Evolutionary conservation across 192 early-diverging fungal species (phyloP), one percentile per base, ranked within the genome.

Genomic region (Oehlia diaphana): DNA sequence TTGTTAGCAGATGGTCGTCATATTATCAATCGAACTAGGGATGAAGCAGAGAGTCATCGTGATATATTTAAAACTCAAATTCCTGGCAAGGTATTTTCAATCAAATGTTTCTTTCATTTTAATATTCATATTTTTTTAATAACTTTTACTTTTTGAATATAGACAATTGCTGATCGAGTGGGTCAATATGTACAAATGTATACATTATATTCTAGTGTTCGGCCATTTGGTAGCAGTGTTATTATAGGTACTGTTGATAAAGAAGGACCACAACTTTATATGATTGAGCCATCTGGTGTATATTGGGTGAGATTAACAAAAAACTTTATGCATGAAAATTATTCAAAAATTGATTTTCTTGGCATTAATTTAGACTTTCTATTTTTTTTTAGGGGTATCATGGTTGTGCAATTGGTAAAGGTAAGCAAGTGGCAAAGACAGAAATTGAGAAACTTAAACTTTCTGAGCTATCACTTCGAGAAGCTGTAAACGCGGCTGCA

Each of bases 371-470:
- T n/a, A 23, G 21, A 50, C 49, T 61, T 80, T 23, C 39, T 69
- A 74, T 28, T 50, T 44, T n/a, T 28, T 44, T 39, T 37, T 81
- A 95, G 92, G 98, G 97, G n/a, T 98, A 98, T 84, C 93, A 92
- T 82, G 98, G 93, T 21, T 95, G 93, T 81, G 98, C 97, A 39
- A 90, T 94, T 72, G 98, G 98, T 80, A 99, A 99, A 87, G 97
- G 97, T 73, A 93, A 95, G 80, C 94, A 96, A 82, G 93, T 94
- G 23, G 98, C 97, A 72, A 99, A 97, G 87, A 97, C 98, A n/a
- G 98, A 98, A 84, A 92, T 99, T 79, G 98, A 99, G 79, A 99
- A 98, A 85, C 87, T 99, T 53, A 94, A 98, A 72, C 85, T 98
- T 47, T 86, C 88, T 21, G 90, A 94, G 63, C 84, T 99, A 85